phyloP scores from a whole-genome alignment of 139 green algal species.

The Nannochloris sp. region DNA sequence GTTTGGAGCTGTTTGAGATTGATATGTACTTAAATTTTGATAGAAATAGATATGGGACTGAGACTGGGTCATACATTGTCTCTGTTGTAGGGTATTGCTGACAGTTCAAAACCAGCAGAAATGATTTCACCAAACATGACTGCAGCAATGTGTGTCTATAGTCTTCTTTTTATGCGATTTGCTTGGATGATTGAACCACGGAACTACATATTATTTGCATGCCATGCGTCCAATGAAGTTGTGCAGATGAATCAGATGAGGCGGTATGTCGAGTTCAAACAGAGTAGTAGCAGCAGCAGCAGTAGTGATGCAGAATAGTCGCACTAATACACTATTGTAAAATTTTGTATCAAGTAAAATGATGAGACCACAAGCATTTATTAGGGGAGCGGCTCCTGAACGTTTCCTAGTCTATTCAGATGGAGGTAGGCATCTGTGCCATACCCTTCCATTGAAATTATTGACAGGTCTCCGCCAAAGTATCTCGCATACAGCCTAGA shows the following conservation, averaged over 20 bases:
- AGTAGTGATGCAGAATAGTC: no score
- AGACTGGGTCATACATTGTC: neutral
- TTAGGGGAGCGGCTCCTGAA: slow-evolving; percentile 89
- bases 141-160: slow-evolving; percentile 63
- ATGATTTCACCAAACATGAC: slow-evolving; percentile 67
- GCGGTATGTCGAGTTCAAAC: slow-evolving; percentile 11
- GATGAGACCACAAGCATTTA: no score
- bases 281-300: slow-evolving; percentile 3
- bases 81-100: slow-evolving; percentile 42
- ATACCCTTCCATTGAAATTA: slow-evolving; percentile 98
- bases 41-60: neutral
- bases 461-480: slow-evolving; percentile 93
- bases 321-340: no score
- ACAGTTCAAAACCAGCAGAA: slow-evolving; percentile 58
- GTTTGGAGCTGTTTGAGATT: neutral
- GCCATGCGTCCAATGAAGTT: slow-evolving; percentile 60
- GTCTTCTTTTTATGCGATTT: slow-evolving; percentile 74
- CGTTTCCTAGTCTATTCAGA: slow-evolving; percentile 87
- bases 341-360: no score
- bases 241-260: slow-evolving; percentile 61
- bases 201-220: slow-evolving; percentile 72
- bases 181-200: slow-evolving; percentile 61
- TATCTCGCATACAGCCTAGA: slow-evolving; percentile 82
- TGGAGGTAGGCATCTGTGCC: slow-evolving; percentile 98
- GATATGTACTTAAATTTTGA: neutral